Conservation (phyloP, 768 basidiomycete species). For the Collybia mongolica region DNA sequence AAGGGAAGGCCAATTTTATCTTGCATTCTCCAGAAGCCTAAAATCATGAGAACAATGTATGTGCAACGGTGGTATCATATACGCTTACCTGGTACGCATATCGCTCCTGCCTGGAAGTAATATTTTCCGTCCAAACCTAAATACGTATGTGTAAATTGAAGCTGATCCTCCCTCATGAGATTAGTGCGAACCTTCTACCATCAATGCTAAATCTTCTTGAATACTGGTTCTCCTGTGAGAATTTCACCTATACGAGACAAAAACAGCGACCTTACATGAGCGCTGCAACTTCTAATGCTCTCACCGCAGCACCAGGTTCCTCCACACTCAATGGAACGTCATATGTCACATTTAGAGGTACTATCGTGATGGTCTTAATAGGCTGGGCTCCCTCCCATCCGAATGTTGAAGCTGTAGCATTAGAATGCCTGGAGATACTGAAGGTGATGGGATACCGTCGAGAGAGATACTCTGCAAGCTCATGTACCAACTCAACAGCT, state of each 20-base stretch:
- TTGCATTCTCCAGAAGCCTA: constrained; percentile 74
- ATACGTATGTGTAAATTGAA: not conserved
- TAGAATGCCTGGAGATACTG: constrained; percentile 42
- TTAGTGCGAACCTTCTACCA: constrained; percentile 51
- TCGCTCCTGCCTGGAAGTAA: constrained; percentile 73
- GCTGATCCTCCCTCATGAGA: constrained; percentile 3
- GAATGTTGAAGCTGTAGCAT: constrained; percentile 15
- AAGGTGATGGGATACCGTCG: constrained; percentile 62
- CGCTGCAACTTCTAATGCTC: constrained; percentile 61
- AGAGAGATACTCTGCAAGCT: constrained; percentile 65
- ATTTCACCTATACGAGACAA: not conserved
- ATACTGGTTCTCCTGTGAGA: constrained; percentile 29
- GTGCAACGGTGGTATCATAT: not conserved
- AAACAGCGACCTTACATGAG: constrained; percentile 49
- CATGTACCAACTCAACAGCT: constrained; percentile 70
- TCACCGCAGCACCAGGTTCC: constrained; percentile 38
- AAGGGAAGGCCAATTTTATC: constrained; percentile 76
- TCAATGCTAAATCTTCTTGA: constrained; percentile 57
- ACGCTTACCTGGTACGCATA: constrained; percentile 57
- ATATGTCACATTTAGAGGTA: constrained; percentile 47
- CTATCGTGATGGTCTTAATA: constrained; percentile 51
- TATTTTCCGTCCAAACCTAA: constrained; percentile 66
- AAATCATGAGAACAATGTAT: not conserved
- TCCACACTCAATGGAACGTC: constrained; percentile 40
- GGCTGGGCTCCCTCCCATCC: constrained; percentile 47